These are phyloP conservation scores for Ogataea paradorogensis DNA, from an alignment of 805 yeast species.

Conservation along the genomic window DNA sequence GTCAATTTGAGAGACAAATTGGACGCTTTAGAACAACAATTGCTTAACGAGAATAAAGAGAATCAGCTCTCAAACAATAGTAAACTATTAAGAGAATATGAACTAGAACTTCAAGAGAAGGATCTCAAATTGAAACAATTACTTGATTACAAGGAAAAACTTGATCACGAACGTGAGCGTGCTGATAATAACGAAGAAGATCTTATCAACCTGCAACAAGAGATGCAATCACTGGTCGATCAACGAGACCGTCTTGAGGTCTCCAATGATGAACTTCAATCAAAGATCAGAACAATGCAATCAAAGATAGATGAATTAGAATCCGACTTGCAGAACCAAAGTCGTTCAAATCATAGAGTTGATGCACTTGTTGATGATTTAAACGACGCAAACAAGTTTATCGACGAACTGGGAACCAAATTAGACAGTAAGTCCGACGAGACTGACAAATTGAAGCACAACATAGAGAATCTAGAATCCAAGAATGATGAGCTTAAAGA, in stretches of 20 bases:
- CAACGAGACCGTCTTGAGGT: slow-evolving; percentile 18
- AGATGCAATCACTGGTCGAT: slow-evolving; percentile 8
- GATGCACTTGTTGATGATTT: slow-evolving; percentile 13
- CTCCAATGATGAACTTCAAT: slow-evolving; percentile 9
- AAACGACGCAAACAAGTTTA: slow-evolving; percentile 15
- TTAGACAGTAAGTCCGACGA: slow-evolving; percentile 23
- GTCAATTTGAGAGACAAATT: slow-evolving; percentile 11
- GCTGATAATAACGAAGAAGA: slow-evolving; percentile 12
- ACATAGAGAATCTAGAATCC: slow-evolving; percentile 28
- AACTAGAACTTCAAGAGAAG: slow-evolving; percentile 8
- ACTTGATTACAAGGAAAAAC: slow-evolving; percentile 2
- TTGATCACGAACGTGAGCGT: slow-evolving; percentile 8
- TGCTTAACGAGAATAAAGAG: slow-evolving; percentile 11
- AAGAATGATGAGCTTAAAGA: slow-evolving; percentile 10
- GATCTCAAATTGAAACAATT: slow-evolving; percentile 6
- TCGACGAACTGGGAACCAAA: slow-evolving; percentile 24
- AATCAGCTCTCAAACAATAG: slow-evolving; percentile 6
- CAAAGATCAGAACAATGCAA: slow-evolving; percentile 5
- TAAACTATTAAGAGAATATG: slow-evolving; percentile 9
- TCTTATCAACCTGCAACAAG: slow-evolving; percentile 14
- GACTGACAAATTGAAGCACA: slow-evolving; percentile 10
- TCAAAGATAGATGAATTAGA: slow-evolving; percentile 6
- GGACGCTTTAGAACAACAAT: neutral
- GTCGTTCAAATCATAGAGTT: slow-evolving; percentile 9
- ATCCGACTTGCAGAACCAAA: slow-evolving; percentile 8